Conservation (phyloP, 1,139 yeast species). For the Candida labiduridarum region DNA sequence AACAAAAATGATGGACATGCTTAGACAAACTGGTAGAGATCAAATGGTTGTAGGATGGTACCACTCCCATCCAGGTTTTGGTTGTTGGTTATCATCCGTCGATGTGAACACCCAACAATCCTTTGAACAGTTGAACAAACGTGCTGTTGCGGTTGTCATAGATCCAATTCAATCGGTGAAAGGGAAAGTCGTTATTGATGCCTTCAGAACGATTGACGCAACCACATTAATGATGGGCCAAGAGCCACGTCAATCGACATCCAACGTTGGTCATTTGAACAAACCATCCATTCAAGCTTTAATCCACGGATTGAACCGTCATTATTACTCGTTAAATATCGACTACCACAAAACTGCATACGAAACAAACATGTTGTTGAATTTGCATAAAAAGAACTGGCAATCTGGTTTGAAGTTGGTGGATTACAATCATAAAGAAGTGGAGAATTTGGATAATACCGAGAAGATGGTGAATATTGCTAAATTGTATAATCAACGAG, state of each 20-base stretch:
- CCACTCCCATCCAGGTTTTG: conserved; percentile 98
- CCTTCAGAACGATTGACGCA: conserved; percentile 91
- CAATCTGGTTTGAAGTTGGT: conserved; percentile 83
- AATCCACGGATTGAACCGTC: conserved; percentile 96
- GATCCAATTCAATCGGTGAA: conserved; percentile 98
- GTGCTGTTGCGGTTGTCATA: conserved; percentile 97
- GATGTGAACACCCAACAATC: conserved; percentile 98
- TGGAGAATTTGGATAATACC: conserved; percentile 71
- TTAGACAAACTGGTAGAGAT: conserved; percentile 96
- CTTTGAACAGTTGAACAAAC: conserved; percentile 89
- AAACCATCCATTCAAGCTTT: conserved; percentile 98
- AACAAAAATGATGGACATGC: conserved; percentile 99
- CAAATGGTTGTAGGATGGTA: conserved; percentile 99
- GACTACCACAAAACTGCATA: conserved; percentile 91
- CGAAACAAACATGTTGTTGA: conserved; percentile 92
- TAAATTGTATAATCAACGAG: conserved; percentile 84
- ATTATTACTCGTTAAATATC: conserved; percentile 92
- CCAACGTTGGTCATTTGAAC: conserved; percentile 92
- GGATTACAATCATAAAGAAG: conserved; percentile 80
- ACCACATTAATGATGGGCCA: conserved; percentile 91
- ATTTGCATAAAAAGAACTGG: conserved; percentile 96
- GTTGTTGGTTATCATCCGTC: conserved; percentile 98
- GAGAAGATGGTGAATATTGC: conserved; percentile 88
- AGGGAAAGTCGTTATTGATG: conserved; percentile 98
- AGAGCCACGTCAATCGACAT: conserved; percentile 97